These are phyloP conservation scores for Trichocladium antarcticum DNA, from an alignment of 495 filamentous ascomycete species.

Conservation along the genomic window DNA sequence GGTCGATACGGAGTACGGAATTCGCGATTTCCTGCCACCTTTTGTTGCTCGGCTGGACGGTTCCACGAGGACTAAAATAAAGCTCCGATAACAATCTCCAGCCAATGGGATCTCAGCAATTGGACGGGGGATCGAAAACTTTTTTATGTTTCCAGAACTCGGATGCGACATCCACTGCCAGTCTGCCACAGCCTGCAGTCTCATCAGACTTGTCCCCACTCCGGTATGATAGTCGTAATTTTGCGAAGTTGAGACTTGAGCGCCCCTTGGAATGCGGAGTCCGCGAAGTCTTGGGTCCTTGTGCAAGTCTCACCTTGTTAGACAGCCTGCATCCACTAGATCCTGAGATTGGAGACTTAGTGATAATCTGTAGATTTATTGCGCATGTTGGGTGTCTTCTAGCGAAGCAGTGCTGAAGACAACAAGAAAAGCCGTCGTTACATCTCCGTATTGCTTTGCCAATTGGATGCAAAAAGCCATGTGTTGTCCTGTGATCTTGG, in stretches of 20 bases:
- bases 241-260: not conserved
- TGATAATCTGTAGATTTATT: too few species aligned
- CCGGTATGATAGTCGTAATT: not conserved
- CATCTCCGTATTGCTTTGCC: too few species aligned
- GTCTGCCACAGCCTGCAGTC: not conserved
- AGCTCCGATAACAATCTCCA: slow-evolving; percentile 9
- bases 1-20: not conserved
- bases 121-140: slow-evolving; percentile 6
- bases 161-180: not conserved
- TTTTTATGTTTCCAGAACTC: not conserved
- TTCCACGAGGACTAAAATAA: slow-evolving; percentile 20
- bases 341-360: too few species aligned
- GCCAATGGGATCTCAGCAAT: slow-evolving; percentile 13
- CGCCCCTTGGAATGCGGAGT: not conserved
- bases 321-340: too few species aligned
- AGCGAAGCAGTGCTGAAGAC: too few species aligned
- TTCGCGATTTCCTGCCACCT: slow-evolving; percentile 6
- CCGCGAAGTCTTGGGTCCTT: too few species aligned
- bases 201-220: too few species aligned
- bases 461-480: too few species aligned
- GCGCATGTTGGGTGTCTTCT: too few species aligned
- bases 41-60: slow-evolving; percentile 22
- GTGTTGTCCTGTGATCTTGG: too few species aligned
- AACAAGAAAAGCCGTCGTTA: too few species aligned
- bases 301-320: too few species aligned